Conservation (phyloP, 108 stramenopile species). For the Fragilaria radians region DNA sequence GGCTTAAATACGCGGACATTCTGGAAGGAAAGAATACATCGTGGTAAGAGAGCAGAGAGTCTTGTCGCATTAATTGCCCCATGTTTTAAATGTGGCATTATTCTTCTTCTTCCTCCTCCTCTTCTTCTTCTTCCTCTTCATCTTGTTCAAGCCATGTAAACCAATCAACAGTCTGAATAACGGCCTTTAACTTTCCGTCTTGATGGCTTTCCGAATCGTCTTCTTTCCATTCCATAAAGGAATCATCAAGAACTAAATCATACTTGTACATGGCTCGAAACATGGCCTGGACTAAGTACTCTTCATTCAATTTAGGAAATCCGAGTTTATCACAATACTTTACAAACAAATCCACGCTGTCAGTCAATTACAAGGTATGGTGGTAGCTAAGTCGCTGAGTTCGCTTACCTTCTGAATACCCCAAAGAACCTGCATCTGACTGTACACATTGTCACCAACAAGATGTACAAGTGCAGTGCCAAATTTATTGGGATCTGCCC, state of each 20-base stretch:
- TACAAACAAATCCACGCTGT: neutral
- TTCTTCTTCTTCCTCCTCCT: conserved; percentile 59
- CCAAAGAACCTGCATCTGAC: conserved; percentile 71
- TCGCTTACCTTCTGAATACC: conserved; percentile 55
- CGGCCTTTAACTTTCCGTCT: conserved; percentile 60
- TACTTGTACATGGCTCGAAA: conserved; percentile 85
- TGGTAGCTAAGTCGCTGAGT: neutral
- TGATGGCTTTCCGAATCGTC: conserved; percentile 67
- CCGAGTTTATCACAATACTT: conserved; percentile 66
- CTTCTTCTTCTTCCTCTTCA: conserved; percentile 75
- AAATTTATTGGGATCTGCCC: conserved; percentile 63
- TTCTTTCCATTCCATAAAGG: conserved; percentile 77
- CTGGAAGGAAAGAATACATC: no score
- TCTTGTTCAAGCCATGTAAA: conserved; percentile 83
- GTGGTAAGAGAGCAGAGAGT: no score
- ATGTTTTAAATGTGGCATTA: no score
- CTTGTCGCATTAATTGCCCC: no score
- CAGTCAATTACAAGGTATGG: neutral
- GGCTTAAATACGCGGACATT: no score
- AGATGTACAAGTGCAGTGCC: conserved; percentile 58
- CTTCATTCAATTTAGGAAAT: conserved; percentile 80
- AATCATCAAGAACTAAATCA: conserved; percentile 72
- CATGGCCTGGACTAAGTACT: conserved; percentile 75
- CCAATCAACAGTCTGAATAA: conserved; percentile 84
- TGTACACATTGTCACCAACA: conserved; percentile 63